These are phyloP conservation scores for apple (Malus domestica) DNA, from an alignment of 306 rosid species.

Conservation along the genomic window DNA sequence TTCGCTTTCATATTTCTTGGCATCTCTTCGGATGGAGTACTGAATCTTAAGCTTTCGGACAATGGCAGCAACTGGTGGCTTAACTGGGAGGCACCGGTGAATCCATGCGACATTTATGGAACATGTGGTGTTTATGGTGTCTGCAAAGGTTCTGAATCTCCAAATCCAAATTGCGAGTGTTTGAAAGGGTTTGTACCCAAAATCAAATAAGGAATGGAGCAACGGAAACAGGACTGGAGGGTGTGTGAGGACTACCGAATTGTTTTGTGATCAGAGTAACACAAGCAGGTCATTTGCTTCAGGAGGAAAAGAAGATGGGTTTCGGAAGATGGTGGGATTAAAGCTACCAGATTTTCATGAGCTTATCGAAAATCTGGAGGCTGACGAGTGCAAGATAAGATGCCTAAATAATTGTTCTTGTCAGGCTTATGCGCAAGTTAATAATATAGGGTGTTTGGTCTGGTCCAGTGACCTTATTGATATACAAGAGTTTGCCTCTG, in stretches of 20 bases:
- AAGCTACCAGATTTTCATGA: conserved; percentile 19
- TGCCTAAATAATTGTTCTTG: conserved; percentile 28
- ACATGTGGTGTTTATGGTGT: neutral
- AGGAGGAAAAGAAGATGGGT: neutral
- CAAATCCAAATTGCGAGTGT: neutral
- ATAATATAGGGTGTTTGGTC: conserved; percentile 18
- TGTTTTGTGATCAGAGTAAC: conserved; percentile 3
- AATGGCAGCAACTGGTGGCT: neutral
- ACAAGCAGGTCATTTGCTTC: neutral
- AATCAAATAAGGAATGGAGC: too few relatives aligned
- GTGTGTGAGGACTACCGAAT: too few relatives aligned
- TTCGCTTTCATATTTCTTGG: neutral
- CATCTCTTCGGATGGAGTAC: conserved; percentile 23
- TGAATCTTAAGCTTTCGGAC: neutral
- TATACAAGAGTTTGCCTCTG: neutral
- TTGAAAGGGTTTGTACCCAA: conserved; percentile 1
- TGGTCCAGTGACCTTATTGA: conserved; percentile 27
- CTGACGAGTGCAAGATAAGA: neutral
- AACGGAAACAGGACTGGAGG: too few relatives aligned
- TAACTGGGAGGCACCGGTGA: neutral
- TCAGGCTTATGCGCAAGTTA: conserved; percentile 14
- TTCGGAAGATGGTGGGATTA: neutral
- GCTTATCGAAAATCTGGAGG: neutral
- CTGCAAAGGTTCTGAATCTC: neutral
- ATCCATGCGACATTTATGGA: conserved; percentile 12